Evolutionary conservation across 495 filamentous ascomycete species (phyloP).

Genomic region (Xylaria sp.): DNA sequence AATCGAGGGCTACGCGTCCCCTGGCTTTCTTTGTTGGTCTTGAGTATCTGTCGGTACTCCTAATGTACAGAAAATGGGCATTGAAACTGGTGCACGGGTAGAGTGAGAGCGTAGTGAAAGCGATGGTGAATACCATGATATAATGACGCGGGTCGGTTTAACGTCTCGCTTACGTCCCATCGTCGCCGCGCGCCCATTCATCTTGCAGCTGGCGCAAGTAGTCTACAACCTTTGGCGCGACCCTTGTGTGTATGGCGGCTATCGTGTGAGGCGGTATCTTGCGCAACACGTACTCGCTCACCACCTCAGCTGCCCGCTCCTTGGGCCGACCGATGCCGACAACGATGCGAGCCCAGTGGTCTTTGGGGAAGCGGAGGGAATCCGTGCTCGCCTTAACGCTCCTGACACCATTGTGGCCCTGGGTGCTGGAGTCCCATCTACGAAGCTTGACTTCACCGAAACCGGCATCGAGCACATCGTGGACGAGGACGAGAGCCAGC

Average conservation of each 20-base stretch:
- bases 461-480: constrained; percentile 81
- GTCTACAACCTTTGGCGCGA: constrained; percentile 57
- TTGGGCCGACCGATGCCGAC: constrained; percentile 76
- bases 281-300: constrained; percentile 72
- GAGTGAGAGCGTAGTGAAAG: not conserved
- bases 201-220: constrained; percentile 57
- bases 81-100: not conserved
- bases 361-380: constrained; percentile 33
- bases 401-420: constrained; percentile 83
- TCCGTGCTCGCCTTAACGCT: constrained; percentile 62
- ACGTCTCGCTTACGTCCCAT: not conserved
- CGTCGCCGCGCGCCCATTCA: constrained; percentile 39
- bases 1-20: not conserved
- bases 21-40: not conserved
- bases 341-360: constrained; percentile 57
- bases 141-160: not conserved
- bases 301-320: constrained; percentile 59
- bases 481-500: constrained; percentile 70
- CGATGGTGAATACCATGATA: not conserved
- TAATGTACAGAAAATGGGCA: not conserved
- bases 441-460: constrained; percentile 68
- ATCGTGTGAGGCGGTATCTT: constrained; percentile 61
- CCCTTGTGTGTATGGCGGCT: constrained; percentile 55
- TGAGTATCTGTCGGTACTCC: not conserved
- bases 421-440: constrained; percentile 64